Evolutionary conservation across 1,284 basidiomycete species (phyloP), one percentile per base, ranked within the genome.

Genomic region (Naganishia liquefaciens): DNA sequence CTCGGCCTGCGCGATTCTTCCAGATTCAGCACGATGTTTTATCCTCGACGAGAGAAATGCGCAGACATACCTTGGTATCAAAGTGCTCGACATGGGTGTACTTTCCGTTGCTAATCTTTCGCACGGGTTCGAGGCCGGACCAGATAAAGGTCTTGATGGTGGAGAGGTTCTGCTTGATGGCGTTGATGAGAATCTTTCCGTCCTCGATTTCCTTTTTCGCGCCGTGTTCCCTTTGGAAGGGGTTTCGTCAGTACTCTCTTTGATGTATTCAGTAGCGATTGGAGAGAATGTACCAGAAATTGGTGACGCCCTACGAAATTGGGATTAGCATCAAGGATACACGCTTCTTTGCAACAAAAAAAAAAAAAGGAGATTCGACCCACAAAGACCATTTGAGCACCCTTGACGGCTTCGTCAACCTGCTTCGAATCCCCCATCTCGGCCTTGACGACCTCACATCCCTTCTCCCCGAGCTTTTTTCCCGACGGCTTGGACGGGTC

Each of bases 361-460:
- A 43, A 53, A 40, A 0, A 21, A 30, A 4, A 43, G 21, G 21
- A n/a, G 39, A 27, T 10, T 37, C 3, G 21, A 62, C 66, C 25
- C 40, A 67, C 66, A 33, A 67, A 67, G 23, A 67, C 66, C 11
- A 64, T 21, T 6, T 67, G 57, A 9, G 37, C 25, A 21, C 58
- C 62, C 33, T 67, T 33, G 21, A 67, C n/a, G n/a, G 30, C 66
- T 13, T 47, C n/a, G 28, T 67, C 40, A 10, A 67, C 46, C 11
- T 64, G 52, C 2, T 46, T 50, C 6, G 42, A n/a, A 46, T 60
- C 51, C 4, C 40, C 44, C 44, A 72, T 60, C 6, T 69, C 64
- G 33, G 69, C 68, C 25, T 81, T 71, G 54, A 83, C 73, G 61
- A 80, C 67, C 67, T 84, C 79, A 6, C 81, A 80, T 6, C 83